These are phyloP conservation scores for Arxiozyma bovina DNA, from an alignment of 1,139 yeast genomes.

Conservation along the genomic window DNA sequence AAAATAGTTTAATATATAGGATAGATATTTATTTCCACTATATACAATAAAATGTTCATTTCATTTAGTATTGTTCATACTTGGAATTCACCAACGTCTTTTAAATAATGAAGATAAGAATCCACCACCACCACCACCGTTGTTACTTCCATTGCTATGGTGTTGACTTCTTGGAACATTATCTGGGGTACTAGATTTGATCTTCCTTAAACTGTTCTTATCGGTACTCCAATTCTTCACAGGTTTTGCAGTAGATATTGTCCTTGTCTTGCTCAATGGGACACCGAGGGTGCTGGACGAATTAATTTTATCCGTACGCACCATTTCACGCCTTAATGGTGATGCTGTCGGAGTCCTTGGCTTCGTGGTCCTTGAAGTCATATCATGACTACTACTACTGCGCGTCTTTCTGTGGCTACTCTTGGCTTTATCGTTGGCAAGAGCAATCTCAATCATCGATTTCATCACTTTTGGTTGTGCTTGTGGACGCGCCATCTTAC, in stretches of 20 bases:
- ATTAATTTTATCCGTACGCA: neutral
- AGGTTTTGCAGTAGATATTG: constrained; percentile 3
- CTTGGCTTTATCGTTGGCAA: neutral
- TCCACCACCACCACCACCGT: constrained; percentile 3
- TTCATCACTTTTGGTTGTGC: neutral
- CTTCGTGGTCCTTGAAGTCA: neutral
- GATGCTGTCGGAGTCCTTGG: neutral
- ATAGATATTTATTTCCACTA: neutral
- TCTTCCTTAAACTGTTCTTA: neutral
- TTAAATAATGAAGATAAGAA: neutral
- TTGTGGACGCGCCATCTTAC: constrained; percentile 2
- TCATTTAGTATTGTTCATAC: neutral
- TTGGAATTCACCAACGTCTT: neutral
- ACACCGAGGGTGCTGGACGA: neutral
- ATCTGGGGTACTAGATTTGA: constrained; percentile 2
- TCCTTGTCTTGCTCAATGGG: neutral
- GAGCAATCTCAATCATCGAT: constrained; percentile 6
- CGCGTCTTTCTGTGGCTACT: neutral
- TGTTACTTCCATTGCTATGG: neutral
- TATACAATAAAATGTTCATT: neutral
- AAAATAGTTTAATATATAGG: neutral
- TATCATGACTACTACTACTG: neutral
- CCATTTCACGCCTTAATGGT: neutral
- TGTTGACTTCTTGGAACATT: neutral
- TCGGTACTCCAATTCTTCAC: constrained; percentile 1